A percentile compares a stretch with the other conserved stretches of the same genome.
Conservation (phyloP, 108 stramenopile genomes). For the Cyclostephanos tholiformis region DNA sequence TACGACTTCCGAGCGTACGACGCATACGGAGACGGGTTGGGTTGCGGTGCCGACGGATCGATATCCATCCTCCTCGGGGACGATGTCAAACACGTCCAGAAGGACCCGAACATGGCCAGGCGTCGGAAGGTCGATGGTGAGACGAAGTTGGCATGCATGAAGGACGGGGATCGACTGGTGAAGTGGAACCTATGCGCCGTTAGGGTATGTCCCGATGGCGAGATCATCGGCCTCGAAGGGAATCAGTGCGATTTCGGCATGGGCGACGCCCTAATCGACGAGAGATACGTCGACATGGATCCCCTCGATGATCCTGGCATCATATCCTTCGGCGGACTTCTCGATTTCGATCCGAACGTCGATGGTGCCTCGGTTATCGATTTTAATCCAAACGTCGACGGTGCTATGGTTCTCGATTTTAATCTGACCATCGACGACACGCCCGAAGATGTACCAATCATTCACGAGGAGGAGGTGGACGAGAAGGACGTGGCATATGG, state of each 20-base stretch:
- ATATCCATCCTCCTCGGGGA: constrained; percentile 8
- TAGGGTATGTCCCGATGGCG: constrained; percentile 18
- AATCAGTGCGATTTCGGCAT: constrained; percentile 32
- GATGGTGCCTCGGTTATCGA: not conserved
- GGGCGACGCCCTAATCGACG: constrained; percentile 14
- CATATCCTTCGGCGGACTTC: not conserved
- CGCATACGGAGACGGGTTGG: constrained; percentile 27
- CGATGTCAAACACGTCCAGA: not conserved
- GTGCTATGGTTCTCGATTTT: not conserved
- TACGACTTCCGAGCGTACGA: constrained; percentile 39
- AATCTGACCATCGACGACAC: not conserved
- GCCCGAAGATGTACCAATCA: too few species aligned
- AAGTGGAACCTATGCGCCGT: constrained; percentile 31
- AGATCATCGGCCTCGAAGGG: constrained; percentile 12
- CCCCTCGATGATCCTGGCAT: not conserved
- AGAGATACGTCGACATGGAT: not conserved
- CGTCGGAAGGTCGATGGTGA: not conserved
- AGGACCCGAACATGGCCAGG: constrained; percentile 13
- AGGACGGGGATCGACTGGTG: not conserved
- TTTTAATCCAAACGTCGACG: not conserved
- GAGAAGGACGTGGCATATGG: not conserved
- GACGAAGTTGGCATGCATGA: constrained; percentile 21
- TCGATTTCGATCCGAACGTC: not conserved
- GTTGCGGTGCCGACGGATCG: constrained; percentile 25
- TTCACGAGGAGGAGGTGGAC: not conserved